These are phyloP conservation scores for Kluyveromyces wickerhamii DNA, from an alignment of 805 yeast species.

Conservation along the genomic window DNA sequence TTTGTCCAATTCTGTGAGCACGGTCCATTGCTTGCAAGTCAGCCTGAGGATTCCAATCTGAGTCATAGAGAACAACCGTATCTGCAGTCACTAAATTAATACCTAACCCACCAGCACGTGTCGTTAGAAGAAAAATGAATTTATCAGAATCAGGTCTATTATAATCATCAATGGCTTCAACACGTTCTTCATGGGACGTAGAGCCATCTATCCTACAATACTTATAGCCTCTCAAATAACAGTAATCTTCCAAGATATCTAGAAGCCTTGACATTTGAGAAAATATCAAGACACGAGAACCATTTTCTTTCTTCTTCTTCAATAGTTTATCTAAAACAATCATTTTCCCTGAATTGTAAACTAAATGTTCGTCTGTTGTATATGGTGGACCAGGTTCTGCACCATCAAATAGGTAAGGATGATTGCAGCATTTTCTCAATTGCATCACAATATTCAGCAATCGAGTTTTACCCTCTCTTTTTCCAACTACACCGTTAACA, in stretches of 20 bases:
- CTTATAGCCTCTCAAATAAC: constrained; percentile 71
- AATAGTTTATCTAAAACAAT: constrained; percentile 76
- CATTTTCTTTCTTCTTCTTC: constrained; percentile 60
- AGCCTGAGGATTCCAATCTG: constrained; percentile 98
- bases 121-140: constrained; percentile 77
- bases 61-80: constrained; percentile 78
- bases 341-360: constrained; percentile 88
- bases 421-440: constrained; percentile 91
- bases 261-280: constrained; percentile 89
- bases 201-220: constrained; percentile 93
- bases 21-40: constrained; percentile 98
- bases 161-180: constrained; percentile 86
- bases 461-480: constrained; percentile 87
- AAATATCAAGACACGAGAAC: constrained; percentile 85
- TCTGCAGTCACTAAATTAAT: constrained; percentile 90
- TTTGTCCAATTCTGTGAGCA: constrained; percentile 96
- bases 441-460: constrained; percentile 94
- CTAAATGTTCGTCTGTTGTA: constrained; percentile 90
- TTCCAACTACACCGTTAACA: constrained; percentile 92
- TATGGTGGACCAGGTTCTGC: constrained; percentile 99
- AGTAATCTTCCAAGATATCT: constrained; percentile 89
- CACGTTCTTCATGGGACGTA: constrained; percentile 87
- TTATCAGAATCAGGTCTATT: constrained; percentile 75
- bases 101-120: constrained; percentile 96
- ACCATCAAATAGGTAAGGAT: constrained; percentile 96